phyloP scores from a whole-genome alignment of 495 filamentous ascomycete genomes.

The Neurospora pannonica region DNA sequence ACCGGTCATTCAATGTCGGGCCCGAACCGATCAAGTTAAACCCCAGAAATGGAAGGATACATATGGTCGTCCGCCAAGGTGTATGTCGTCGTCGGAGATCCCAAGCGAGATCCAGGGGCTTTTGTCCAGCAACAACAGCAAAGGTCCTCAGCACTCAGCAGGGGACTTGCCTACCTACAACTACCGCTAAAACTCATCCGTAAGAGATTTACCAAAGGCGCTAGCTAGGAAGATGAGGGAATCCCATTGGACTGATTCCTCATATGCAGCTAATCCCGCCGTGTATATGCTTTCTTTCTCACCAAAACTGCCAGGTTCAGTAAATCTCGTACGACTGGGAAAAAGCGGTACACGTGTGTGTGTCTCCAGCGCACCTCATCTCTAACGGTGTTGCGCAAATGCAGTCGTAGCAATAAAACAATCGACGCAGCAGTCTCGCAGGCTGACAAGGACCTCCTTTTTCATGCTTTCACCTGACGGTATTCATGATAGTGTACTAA shows the following conservation, averaged over 20 bases:
- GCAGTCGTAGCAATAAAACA: neutral
- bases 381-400: neutral
- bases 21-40: neutral
- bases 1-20: neutral
- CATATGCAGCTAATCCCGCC: too few relatives aligned
- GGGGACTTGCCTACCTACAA: neutral
- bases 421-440: neutral
- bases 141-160: neutral
- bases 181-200: too few relatives aligned
- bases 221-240: too few relatives aligned
- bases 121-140: neutral
- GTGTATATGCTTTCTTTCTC: too few relatives aligned
- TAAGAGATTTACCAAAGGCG: too few relatives aligned
- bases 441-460: neutral
- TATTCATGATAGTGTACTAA: neutral
- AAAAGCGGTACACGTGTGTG: neutral
- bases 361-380: neutral
- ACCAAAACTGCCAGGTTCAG: too few relatives aligned
- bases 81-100: neutral
- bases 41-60: neutral
- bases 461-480: neutral
- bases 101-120: conserved; percentile 8
- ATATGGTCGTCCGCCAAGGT: neutral
- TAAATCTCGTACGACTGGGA: too few relatives aligned
- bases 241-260: too few relatives aligned